Percentiles rank a stretch among this genome's conserved stretches.
Evolutionary conservation across 1,139 yeast species (phyloP).

Genomic region (Hyphopichia burtonii): DNA sequence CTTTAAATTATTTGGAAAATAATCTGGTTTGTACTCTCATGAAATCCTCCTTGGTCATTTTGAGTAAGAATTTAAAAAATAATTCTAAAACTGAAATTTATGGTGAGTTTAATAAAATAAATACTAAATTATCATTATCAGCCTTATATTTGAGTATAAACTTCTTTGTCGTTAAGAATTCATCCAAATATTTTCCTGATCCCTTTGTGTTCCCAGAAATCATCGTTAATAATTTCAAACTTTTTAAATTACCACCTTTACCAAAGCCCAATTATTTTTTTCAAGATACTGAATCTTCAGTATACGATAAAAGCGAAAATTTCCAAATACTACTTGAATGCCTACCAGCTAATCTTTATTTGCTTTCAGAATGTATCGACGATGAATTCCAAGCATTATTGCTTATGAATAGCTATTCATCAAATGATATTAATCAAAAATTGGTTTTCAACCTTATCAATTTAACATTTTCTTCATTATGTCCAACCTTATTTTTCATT

Average conservation of each 20-base stretch:
- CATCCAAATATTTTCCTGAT: slow-evolving; percentile 10
- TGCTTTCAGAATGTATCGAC: slow-evolving; percentile 10
- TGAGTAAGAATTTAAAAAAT: neutral
- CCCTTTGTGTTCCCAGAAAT: neutral
- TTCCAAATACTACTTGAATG: slow-evolving; percentile 7
- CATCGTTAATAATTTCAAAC: slow-evolving; percentile 11
- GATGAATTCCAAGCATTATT: slow-evolving; percentile 18
- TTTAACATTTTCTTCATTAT: slow-evolving; percentile 16
- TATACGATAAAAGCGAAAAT: neutral
- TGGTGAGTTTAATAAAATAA: slow-evolving; percentile 19
- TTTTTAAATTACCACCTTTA: slow-evolving; percentile 27
- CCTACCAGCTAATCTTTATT: slow-evolving; percentile 9
- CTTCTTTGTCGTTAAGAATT: slow-evolving; percentile 12
- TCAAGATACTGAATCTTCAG: neutral
- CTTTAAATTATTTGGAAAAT: neutral
- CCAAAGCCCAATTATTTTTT: slow-evolving; percentile 13
- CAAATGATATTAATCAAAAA: slow-evolving; percentile 12
- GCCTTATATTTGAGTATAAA: slow-evolving; percentile 11
- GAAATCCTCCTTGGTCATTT: neutral
- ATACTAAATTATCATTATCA: slow-evolving; percentile 23
- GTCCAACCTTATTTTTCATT: slow-evolving; percentile 11
- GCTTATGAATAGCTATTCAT: slow-evolving; percentile 9
- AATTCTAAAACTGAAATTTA: slow-evolving; percentile 12
- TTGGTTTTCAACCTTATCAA: slow-evolving; percentile 15
- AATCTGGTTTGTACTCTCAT: neutral